A percentile compares a stretch with the other conserved stretches of the same genome.
Evolutionary conservation across 306 rosid species (phyloP).

Genomic region (Cucumis melo): DNA sequence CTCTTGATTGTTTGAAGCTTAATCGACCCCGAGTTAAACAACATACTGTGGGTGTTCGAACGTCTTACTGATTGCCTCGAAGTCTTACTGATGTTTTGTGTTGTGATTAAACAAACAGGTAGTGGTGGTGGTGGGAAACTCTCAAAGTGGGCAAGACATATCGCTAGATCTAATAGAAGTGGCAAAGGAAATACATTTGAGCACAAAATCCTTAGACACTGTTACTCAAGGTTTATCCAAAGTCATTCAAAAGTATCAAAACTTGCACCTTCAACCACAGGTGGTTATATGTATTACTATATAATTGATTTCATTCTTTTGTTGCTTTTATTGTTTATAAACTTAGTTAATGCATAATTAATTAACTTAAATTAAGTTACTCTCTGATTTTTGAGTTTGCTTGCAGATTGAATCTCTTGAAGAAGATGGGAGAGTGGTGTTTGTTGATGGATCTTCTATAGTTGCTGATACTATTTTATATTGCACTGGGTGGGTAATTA

Average conservation of each 20-base stretch:
- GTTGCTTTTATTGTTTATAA: neutral
- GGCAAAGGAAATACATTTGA: constrained; percentile 61
- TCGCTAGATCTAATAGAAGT: constrained; percentile 68
- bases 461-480: constrained; percentile 60
- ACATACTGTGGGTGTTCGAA: too few species aligned
- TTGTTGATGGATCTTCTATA: constrained; percentile 55
- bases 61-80: too few species aligned
- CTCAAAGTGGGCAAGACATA: constrained; percentile 80
- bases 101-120: constrained; percentile 16
- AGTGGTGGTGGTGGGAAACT: constrained; percentile 78
- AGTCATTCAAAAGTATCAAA: constrained; percentile 53
- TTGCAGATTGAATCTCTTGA: constrained; percentile 67
- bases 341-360: neutral
- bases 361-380: too few species aligned
- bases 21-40: too few species aligned
- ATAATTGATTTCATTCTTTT: neutral
- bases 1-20: too few species aligned
- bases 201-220: constrained; percentile 46
- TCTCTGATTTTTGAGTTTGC: neutral
- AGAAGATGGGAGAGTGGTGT: constrained; percentile 64
- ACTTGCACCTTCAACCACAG: constrained; percentile 64
- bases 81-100: too few species aligned
- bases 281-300: constrained; percentile 9
- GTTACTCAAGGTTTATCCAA: constrained; percentile 64
- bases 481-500: constrained; percentile 54